Evolutionary conservation across 495 filamentous ascomycete genomes (phyloP).

Genomic region (Trichoderma asperelloides): DNA sequence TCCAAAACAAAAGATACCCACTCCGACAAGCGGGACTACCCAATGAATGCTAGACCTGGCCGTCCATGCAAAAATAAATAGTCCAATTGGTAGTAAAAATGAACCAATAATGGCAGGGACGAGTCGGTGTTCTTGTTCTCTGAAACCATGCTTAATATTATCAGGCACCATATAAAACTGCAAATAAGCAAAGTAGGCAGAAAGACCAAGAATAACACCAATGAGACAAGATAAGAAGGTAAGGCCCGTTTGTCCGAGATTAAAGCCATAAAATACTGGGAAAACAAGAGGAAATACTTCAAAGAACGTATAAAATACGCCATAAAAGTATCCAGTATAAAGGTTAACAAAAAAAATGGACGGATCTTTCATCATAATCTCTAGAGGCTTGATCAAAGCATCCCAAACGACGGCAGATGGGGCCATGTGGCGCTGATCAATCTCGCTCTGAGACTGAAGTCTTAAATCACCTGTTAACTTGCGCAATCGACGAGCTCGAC

Average conservation of each 20-base stretch:
- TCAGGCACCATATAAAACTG: neutral
- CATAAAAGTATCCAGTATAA: neutral
- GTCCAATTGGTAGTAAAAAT: conserved; percentile 7
- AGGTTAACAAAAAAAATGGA: neutral
- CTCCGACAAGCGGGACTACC: conserved; percentile 48
- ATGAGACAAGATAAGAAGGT: neutral
- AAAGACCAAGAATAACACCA: neutral
- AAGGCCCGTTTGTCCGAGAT: neutral
- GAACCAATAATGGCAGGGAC: neutral
- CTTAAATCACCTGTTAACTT: neutral
- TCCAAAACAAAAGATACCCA: conserved; percentile 35
- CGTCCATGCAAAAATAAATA: conserved; percentile 28
- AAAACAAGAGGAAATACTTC: neutral
- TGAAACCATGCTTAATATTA: neutral
- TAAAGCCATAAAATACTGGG: neutral
- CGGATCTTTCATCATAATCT: neutral
- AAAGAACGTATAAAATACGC: neutral
- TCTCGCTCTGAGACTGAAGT: neutral
- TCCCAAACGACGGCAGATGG: neutral
- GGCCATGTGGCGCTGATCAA: neutral
- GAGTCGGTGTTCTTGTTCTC: neutral
- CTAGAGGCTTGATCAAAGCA: neutral
- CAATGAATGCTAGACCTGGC: conserved; percentile 45
- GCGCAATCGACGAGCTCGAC: neutral
- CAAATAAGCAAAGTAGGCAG: neutral